Conservation (phyloP, 768 basidiomycete genomes). For the Botryobasidium botryosum region DNA sequence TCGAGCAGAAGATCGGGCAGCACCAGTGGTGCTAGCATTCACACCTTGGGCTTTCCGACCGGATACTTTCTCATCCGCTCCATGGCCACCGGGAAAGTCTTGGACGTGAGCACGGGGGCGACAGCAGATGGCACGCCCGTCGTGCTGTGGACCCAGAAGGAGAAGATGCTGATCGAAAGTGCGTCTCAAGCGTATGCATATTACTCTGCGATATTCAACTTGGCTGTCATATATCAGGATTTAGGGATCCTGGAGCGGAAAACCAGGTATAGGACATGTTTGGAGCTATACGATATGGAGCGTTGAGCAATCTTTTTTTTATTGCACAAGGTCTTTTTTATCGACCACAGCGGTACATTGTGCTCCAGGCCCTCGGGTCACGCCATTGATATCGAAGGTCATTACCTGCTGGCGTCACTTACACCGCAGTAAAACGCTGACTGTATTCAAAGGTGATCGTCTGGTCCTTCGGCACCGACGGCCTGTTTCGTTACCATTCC, state of each 20-base stretch:
- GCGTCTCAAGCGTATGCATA: conserved; percentile 6
- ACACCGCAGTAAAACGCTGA: too few species aligned
- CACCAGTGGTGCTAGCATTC: too few species aligned
- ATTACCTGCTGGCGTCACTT: too few species aligned
- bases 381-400: conserved; percentile 67
- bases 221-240: conserved; percentile 25
- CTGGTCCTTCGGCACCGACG: conserved; percentile 63
- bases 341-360: conserved; percentile 57
- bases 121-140: conserved; percentile 46
- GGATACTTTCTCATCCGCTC: conserved; percentile 37
- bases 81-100: conserved; percentile 32
- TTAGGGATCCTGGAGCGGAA: conserved; percentile 48
- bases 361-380: conserved; percentile 69
- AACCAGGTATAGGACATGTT: conserved; percentile 43
- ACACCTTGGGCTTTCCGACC: conserved; percentile 1
- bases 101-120: conserved; percentile 38
- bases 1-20: too few species aligned
- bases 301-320: too few species aligned
- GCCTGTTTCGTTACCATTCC: conserved; percentile 59
- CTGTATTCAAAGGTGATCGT: conserved; percentile 31
- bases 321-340: conserved; percentile 53
- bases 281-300: too few species aligned
- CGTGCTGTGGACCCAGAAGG: conserved; percentile 54
- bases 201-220: background rate
- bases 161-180: conserved; percentile 67